phyloP scores from a whole-genome alignment of 352 stramenopile genomes.

The Globisporangium cystogenes region DNA sequence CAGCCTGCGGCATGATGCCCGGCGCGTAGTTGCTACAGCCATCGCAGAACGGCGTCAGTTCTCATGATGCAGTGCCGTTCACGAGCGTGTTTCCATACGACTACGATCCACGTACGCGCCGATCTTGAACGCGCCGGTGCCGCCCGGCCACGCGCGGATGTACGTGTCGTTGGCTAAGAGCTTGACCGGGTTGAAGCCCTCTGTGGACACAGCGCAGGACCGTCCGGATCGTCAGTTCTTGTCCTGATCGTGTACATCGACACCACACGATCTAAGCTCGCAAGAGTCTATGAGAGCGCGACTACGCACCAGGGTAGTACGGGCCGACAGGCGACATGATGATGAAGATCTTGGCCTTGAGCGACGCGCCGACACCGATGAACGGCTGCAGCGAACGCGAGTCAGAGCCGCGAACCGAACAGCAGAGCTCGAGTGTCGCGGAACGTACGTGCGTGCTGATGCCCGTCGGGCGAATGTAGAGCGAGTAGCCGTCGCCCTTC shows the following conservation, averaged over 20 bases:
- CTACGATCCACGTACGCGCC: constrained; percentile 45
- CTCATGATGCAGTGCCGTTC: neutral
- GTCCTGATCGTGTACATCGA: neutral
- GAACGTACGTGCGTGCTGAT: constrained; percentile 82
- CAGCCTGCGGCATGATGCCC: constrained; percentile 90
- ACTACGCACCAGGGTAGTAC: constrained; percentile 89
- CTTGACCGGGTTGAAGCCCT: constrained; percentile 91
- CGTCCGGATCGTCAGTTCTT: neutral
- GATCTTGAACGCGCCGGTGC: constrained; percentile 92
- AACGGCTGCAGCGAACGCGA: constrained; percentile 46
- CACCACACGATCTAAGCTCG: no score
- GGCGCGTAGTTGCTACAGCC: constrained; percentile 71
- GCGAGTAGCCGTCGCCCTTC: constrained; percentile 92
- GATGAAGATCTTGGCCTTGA: constrained; percentile 92
- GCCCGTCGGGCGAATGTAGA: constrained; percentile 95
- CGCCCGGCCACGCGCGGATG: constrained; percentile 95
- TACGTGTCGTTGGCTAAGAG: constrained; percentile 89
- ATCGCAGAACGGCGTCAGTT: neutral
- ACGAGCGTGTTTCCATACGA: neutral
- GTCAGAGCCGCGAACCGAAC: neutral
- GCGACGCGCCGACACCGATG: constrained; percentile 86
- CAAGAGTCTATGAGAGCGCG: no score
- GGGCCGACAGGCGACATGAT: constrained; percentile 96
- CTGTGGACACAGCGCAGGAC: constrained; percentile 7
- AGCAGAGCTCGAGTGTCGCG: neutral